These are phyloP conservation scores for Elsinoe necatrix DNA, from an alignment of 2,329 filamentous ascomycete genomes.

Conservation along the genomic window DNA sequence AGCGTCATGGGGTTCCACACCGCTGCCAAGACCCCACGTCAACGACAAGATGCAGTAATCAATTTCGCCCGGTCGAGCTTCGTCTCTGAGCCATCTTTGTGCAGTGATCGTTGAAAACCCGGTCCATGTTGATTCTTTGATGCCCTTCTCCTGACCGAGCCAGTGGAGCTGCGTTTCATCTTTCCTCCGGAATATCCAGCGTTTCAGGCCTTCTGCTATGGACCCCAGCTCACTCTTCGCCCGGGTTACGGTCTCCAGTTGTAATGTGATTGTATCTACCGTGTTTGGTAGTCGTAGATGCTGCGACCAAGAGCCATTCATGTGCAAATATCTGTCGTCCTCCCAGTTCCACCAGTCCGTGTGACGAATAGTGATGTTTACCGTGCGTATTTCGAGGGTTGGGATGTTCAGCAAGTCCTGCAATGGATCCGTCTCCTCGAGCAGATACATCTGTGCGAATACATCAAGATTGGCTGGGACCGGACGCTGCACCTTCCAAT, in stretches of 20 bases:
- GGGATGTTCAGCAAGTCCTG: slow-evolving; percentile 19
- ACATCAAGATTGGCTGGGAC: slow-evolving; percentile 13
- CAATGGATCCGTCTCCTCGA: slow-evolving; percentile 14
- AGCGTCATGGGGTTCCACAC: not conserved
- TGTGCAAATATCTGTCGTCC: slow-evolving; percentile 22
- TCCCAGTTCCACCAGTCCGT: slow-evolving; percentile 34
- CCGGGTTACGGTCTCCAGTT: slow-evolving; percentile 42
- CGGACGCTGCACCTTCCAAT: slow-evolving; percentile 1
- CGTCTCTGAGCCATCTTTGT: slow-evolving; percentile 37
- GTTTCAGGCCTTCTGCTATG: slow-evolving; percentile 34
- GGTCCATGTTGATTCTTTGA: slow-evolving; percentile 38
- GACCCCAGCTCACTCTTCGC: slow-evolving; percentile 39
- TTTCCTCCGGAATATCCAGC: slow-evolving; percentile 31
- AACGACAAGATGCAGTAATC: slow-evolving; percentile 40
- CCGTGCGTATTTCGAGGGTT: slow-evolving; percentile 20
- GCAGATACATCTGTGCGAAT: slow-evolving; percentile 15
- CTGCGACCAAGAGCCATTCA: slow-evolving; percentile 23
- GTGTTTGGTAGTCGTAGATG: slow-evolving; percentile 14
- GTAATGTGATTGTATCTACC: slow-evolving; percentile 33
- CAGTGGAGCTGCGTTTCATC: slow-evolving; percentile 16
- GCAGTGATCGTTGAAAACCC: slow-evolving; percentile 32
- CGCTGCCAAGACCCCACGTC: slow-evolving; percentile 22
- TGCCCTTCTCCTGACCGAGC: slow-evolving; percentile 23
- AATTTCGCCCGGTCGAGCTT: slow-evolving; percentile 30
- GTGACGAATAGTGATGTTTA: slow-evolving; percentile 31